These are phyloP conservation scores for Rasamsonia emersonii DNA, from an alignment of 2,329 filamentous ascomycete genomes.

Conservation along the genomic window DNA sequence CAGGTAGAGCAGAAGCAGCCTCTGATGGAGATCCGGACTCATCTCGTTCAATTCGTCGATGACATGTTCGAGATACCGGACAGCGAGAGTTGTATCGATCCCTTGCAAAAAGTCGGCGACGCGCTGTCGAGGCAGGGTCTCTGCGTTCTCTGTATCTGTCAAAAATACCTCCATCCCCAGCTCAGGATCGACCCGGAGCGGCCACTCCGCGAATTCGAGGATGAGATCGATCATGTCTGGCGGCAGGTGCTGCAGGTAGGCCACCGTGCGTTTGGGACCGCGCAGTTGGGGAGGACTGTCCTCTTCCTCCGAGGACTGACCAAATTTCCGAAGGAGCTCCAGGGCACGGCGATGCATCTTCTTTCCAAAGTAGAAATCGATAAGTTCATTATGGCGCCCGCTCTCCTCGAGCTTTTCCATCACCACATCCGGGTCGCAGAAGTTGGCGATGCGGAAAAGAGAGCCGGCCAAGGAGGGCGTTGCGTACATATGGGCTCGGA, in stretches of 20 bases:
- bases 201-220: constrained; percentile 86
- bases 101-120: constrained; percentile 66
- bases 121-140: constrained; percentile 68
- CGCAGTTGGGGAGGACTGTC: constrained; percentile 49
- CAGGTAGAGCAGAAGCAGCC: constrained; percentile 65
- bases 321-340: constrained; percentile 73
- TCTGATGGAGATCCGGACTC: constrained; percentile 80
- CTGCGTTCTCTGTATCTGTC: constrained; percentile 89
- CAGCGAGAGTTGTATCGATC: constrained; percentile 63
- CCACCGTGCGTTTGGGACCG: constrained; percentile 74
- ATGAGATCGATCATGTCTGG: constrained; percentile 85
- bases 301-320: constrained; percentile 38
- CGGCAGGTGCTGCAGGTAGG: constrained; percentile 81
- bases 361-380: constrained; percentile 97
- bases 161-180: constrained; percentile 89
- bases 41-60: constrained; percentile 78
- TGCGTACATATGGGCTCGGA: constrained; percentile 90
- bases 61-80: constrained; percentile 81
- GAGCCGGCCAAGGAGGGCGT: constrained; percentile 76
- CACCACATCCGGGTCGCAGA: constrained; percentile 91
- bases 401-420: constrained; percentile 86
- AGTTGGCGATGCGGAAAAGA: constrained; percentile 91
- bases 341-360: constrained; percentile 82
- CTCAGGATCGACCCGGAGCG: constrained; percentile 60
- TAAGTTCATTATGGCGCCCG: constrained; percentile 81